Conservation (phyloP, 164 flowering plant genomes). For the Malania oleifera region DNA sequence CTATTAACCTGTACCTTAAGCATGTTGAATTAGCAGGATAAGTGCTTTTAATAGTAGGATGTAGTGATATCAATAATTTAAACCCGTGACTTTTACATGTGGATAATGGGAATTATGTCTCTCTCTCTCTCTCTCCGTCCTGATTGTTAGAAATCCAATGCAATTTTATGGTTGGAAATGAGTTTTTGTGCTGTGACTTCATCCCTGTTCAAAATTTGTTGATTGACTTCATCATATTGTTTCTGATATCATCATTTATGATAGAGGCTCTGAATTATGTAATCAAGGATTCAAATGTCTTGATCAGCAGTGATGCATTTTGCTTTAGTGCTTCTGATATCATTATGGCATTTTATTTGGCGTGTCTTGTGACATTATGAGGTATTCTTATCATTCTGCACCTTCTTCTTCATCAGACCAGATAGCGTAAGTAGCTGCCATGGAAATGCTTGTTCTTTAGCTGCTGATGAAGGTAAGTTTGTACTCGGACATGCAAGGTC, state of each 20-base stretch:
- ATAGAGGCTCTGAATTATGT: background rate
- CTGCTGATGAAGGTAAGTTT: slow-evolving; percentile 42
- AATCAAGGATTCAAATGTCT: background rate
- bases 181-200: background rate
- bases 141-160: no score
- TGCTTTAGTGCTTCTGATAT: background rate
- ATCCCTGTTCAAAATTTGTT: background rate
- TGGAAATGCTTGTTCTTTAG: slow-evolving; percentile 19
- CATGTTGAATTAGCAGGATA: no score
- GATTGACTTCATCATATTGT: no score
- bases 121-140: no score
- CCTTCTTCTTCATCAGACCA: slow-evolving; percentile 35
- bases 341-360: background rate
- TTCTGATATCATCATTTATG: background rate
- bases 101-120: no score
- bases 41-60: no score
- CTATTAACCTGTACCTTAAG: no score
- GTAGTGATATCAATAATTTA: no score
- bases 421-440: slow-evolving; percentile 22
- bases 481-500: background rate
- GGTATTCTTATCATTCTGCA: slow-evolving; percentile 1
- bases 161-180: no score
- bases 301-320: background rate
- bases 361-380: slow-evolving; percentile 2
- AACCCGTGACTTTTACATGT: no score